Evolutionary conservation across 805 yeast genomes (phyloP).

Genomic region (Saturnispora saitoi): DNA sequence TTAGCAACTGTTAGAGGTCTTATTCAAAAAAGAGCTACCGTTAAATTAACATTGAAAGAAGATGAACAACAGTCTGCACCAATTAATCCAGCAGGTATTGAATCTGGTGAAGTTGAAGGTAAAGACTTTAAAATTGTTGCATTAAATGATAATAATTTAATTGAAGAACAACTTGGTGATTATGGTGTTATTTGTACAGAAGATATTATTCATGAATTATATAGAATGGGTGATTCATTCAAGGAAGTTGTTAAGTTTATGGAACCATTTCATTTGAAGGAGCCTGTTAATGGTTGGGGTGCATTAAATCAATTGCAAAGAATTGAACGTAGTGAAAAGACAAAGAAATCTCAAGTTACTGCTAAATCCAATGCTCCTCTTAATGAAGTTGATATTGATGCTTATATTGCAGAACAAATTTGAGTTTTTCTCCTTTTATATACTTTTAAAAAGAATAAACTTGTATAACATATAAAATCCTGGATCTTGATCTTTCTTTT

Average conservation of each 20-base stretch:
- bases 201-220: conserved; percentile 68
- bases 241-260: conserved; percentile 52
- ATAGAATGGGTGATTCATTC: conserved; percentile 55
- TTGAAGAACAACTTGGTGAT: conserved; percentile 66
- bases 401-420: conserved; percentile 53
- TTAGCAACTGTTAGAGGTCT: conserved; percentile 61
- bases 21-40: conserved; percentile 68
- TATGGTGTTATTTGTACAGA: conserved; percentile 70
- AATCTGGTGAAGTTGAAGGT: conserved; percentile 11
- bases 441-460: neutral
- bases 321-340: conserved; percentile 46
- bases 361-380: conserved; percentile 60
- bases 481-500: neutral
- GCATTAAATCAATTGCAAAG: conserved; percentile 63
- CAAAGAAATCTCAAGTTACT: conserved; percentile 38
- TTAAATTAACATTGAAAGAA: conserved; percentile 25
- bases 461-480: neutral
- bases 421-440: neutral
- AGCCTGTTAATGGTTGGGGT: conserved; percentile 68
- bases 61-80: conserved; percentile 12
- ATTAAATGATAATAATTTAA: conserved; percentile 64
- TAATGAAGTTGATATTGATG: conserved; percentile 65
- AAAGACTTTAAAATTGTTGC: conserved; percentile 29
- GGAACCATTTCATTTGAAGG: conserved; percentile 59
- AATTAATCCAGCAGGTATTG: conserved; percentile 9